phyloP scores from a whole-genome alignment of 2,329 filamentous ascomycete genomes.

The Colletotrichum brevisporum region DNA sequence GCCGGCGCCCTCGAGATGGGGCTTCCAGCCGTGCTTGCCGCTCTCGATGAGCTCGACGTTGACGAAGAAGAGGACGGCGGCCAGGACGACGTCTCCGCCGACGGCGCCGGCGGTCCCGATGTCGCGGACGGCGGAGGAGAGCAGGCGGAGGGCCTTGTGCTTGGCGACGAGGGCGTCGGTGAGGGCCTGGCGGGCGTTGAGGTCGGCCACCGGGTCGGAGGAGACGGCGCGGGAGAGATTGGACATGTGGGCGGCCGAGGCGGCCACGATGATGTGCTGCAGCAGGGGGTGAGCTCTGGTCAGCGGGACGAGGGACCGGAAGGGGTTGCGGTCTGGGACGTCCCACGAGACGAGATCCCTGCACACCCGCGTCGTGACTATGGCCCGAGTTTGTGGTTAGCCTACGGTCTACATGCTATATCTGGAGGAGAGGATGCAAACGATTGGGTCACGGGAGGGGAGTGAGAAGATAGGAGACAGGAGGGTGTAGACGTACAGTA shows the following conservation, averaged over 20 bases:
- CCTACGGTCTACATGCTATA: constrained; percentile 11
- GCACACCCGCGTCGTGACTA: constrained; percentile 66
- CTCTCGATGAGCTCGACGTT: constrained; percentile 66
- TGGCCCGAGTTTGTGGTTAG: constrained; percentile 44
- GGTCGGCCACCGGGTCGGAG: constrained; percentile 43
- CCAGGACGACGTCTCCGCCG: constrained; percentile 58
- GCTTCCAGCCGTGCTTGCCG: constrained; percentile 62
- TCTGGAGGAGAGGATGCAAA: constrained; percentile 10
- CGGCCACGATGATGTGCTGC: constrained; percentile 63
- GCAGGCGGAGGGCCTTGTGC: constrained; percentile 58
- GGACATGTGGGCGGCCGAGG: constrained; percentile 63
- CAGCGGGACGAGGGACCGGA: constrained; percentile 60
- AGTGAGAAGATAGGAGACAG: background rate
- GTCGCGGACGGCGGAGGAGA: constrained; percentile 56
- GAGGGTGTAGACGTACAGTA: constrained; percentile 53
- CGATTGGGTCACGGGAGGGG: constrained; percentile 29
- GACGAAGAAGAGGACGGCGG: constrained; percentile 64
- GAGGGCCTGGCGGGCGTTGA: constrained; percentile 49
- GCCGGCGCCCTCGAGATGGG: constrained; percentile 62
- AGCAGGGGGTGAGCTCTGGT: constrained; percentile 58
- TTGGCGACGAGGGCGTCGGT: constrained; percentile 62
- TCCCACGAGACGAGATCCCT: constrained; percentile 66
- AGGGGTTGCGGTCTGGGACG: constrained; percentile 60
- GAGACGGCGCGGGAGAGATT: constrained; percentile 53
- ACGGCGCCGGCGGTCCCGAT: constrained; percentile 48